These are phyloP conservation scores for Blastomyces parvus DNA, from an alignment of 2,329 filamentous ascomycete species.

Conservation along the genomic window DNA sequence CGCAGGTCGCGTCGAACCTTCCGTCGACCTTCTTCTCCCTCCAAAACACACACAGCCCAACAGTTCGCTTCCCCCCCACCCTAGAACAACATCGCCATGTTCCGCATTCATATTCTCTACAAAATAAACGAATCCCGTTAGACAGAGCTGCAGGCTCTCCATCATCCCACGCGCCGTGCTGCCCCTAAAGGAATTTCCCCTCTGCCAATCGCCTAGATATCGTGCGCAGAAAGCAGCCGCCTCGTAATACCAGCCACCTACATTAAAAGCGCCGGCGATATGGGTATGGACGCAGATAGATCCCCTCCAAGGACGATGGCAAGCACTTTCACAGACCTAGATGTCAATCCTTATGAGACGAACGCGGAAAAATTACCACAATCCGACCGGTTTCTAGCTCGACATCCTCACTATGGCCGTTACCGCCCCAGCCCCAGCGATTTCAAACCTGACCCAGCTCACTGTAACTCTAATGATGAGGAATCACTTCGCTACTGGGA, in stretches of 20 bases:
- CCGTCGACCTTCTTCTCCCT: neutral
- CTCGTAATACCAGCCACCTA: neutral
- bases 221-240: neutral
- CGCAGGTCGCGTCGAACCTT: neutral
- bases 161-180: neutral
- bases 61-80: neutral
- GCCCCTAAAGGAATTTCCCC: neutral
- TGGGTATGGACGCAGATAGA: slow-evolving; percentile 12
- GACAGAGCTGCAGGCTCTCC: neutral
- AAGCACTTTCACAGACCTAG: neutral
- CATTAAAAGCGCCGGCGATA: slow-evolving; percentile 18
- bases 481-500: slow-evolving; percentile 30
- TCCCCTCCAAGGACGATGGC: neutral
- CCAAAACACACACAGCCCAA: neutral
- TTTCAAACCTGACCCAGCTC: slow-evolving; percentile 27
- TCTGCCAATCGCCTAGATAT: neutral
- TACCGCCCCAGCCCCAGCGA: slow-evolving; percentile 27
- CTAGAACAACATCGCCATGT: neutral
- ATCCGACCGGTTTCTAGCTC: slow-evolving; percentile 28
- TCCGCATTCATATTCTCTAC: neutral
- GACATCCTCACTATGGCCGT: slow-evolving; percentile 28
- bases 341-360: slow-evolving; percentile 29
- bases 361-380: slow-evolving; percentile 23
- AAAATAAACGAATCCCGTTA: neutral
- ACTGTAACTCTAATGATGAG: slow-evolving; percentile 27